Conservation (phyloP, 1,284 basidiomycete genomes). For the Ceraceosorus bombacis region DNA sequence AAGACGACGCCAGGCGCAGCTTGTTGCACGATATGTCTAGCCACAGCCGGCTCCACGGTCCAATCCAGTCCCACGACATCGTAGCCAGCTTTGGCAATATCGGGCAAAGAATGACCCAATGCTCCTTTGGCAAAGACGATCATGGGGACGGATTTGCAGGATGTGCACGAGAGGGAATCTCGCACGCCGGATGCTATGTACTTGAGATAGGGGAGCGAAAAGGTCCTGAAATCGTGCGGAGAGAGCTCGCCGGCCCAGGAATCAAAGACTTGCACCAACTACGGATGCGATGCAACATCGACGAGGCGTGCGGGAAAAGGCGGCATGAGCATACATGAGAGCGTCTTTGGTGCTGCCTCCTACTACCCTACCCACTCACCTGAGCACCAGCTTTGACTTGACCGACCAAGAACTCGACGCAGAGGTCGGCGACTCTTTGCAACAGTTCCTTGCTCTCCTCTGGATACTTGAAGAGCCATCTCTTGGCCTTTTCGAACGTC, state of each 20-base stretch:
- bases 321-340: background rate
- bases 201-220: slow-evolving; percentile 42
- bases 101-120: slow-evolving; percentile 41
- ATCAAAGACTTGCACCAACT: slow-evolving; percentile 47
- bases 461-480: slow-evolving; percentile 45
- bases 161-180: slow-evolving; percentile 37
- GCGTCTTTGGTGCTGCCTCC: background rate
- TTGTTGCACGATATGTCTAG: slow-evolving; percentile 37
- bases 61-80: slow-evolving; percentile 47
- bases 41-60: slow-evolving; percentile 42
- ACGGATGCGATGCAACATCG: background rate
- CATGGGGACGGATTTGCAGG: slow-evolving; percentile 37
- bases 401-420: slow-evolving; percentile 43
- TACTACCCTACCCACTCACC: slow-evolving; percentile 11
- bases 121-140: slow-evolving; percentile 46
- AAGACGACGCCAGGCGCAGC: slow-evolving; percentile 20
- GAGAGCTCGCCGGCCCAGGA: slow-evolving; percentile 49
- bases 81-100: slow-evolving; percentile 43
- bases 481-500: slow-evolving; percentile 46
- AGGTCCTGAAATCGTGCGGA: slow-evolving; percentile 44
- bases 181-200: slow-evolving; percentile 39
- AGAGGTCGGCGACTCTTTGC: slow-evolving; percentile 42
- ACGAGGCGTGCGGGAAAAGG: background rate
- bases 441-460: slow-evolving; percentile 43
- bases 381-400: slow-evolving; percentile 46